A percentile compares a stretch with the other conserved stretches of the same genome.
phyloP scores from a whole-genome alignment of 768 basidiomycete species.

The Cystofilobasidium capitatum region DNA sequence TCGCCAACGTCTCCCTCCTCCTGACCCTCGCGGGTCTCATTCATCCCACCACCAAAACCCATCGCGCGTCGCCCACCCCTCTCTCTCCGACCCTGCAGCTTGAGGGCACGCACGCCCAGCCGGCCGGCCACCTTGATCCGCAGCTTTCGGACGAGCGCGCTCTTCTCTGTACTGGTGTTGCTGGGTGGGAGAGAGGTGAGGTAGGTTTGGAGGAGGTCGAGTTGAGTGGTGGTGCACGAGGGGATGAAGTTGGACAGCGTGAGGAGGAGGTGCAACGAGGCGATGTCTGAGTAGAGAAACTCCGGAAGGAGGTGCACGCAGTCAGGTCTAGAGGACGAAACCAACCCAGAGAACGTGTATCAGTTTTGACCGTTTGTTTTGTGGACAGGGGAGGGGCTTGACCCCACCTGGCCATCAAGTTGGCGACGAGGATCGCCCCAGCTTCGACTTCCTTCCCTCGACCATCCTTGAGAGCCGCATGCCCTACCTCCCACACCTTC shows the following conservation, averaged over 20 bases:
- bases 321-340: constrained; percentile 12
- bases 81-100: not conserved
- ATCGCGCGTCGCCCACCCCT: constrained; percentile 21
- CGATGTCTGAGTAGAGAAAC: not conserved
- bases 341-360: no score
- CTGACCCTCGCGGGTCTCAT: constrained; percentile 20
- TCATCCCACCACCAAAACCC: constrained; percentile 27
- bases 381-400: no score
- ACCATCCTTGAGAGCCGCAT: not conserved
- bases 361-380: no score
- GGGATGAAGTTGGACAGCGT: not conserved
- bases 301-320: constrained; percentile 6
- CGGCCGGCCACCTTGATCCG: constrained; percentile 21
- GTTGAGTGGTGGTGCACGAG: not conserved
- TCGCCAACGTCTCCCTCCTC: constrained; percentile 55
- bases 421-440: constrained; percentile 68
- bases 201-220: not conserved
- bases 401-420: constrained; percentile 63
- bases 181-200: not conserved
- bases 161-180: not conserved
- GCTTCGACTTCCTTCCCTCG: constrained; percentile 73
- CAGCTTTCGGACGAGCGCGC: constrained; percentile 21
- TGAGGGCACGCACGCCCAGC: not conserved
- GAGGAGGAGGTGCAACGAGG: not conserved
- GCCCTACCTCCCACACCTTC: constrained; percentile 5